Evolutionary conservation across 176 grass and related monocot species (phyloP), one percentile per base, ranked within the genome.

Genomic region (Poa pratensis): DNA sequence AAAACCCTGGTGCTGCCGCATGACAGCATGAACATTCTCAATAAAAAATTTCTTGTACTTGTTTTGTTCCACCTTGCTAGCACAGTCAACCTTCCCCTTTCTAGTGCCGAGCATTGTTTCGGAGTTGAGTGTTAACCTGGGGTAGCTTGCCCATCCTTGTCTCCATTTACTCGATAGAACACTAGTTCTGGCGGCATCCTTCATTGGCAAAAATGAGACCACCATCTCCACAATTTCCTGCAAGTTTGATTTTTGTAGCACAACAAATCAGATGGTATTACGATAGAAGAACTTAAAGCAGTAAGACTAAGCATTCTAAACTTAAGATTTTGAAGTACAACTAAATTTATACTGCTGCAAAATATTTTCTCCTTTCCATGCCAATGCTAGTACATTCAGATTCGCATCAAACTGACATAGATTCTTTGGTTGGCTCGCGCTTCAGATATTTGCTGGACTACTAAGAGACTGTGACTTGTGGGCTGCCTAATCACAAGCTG

Each of bases 151-250:
- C 59, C 59, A 62, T 62, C 59, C 59, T 62, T 62, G 59, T 27
- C 59, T 62, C 59, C 59, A 62, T 62, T 27, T 62, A 62, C 23
- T 62, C 23, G 59, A 62, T 23, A 62, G 4, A 11, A 62, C 59
- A 62, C 59, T 62, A 62, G 59, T 62, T 62, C 59, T 62, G 5
- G 59, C 59, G 4, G 59, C 23, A 62, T 62, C 59, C 59, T 62
- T 62, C 23, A 62, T 62, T 62, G 59, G 59, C 23, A 62, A 62
- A 62, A 62, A 27, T 62, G 59, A 62, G 59, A 62, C 59, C 59
- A 62, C 59, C 59, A 62, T 27, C 23, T 26, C 59, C 23, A 62
- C 59, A 26, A 62, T 26, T 62, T 62, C 59, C 59, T 62, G 23
- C 22, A 62, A 62, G 22, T 62, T 62, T 13, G 59, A 14, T 62